A percentile compares a stretch with the other conserved stretches of the same genome.
Conservation (phyloP, 192 early-diverging fungal genomes). For the Diversispora epigaea region DNA sequence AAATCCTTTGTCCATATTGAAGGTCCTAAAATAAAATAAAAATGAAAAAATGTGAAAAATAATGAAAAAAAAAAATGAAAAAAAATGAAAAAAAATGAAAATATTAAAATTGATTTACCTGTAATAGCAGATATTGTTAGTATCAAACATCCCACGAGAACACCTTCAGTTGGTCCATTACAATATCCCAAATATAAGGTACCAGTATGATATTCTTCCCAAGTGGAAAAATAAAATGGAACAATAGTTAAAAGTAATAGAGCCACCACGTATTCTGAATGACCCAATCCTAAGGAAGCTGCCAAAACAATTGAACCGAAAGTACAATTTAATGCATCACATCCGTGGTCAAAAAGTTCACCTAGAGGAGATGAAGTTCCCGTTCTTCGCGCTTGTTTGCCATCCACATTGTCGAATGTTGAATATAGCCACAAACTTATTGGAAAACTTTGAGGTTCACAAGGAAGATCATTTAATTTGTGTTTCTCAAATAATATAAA, state of each 20-base stretch:
- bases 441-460: conserved; percentile 61
- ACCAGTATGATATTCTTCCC: conserved; percentile 90
- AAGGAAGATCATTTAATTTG: background rate
- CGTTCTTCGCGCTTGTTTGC: conserved; percentile 80
- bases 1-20: conserved; percentile 39
- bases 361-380: conserved; percentile 75
- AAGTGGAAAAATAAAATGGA: conserved; percentile 84
- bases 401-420: conserved; percentile 89
- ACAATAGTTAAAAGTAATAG: conserved; percentile 65
- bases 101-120: conserved; percentile 39
- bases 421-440: conserved; percentile 84
- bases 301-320: conserved; percentile 73
- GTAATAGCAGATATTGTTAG: conserved; percentile 71
- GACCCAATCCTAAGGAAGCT: conserved; percentile 71
- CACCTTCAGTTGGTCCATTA: conserved; percentile 85
- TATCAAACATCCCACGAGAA: conserved; percentile 64
- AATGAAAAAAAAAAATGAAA: background rate
- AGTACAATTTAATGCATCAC: conserved; percentile 84
- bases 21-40: conserved; percentile 32
- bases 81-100: background rate
- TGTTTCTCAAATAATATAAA: too few relatives aligned
- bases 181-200: conserved; percentile 79
- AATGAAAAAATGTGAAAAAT: background rate
- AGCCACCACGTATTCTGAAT: conserved; percentile 60
- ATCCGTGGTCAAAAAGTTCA: conserved; percentile 85